Base-by-base conservation (phyloP, 805 yeast genomes). In the Yamadazyma akitaensis region DNA sequence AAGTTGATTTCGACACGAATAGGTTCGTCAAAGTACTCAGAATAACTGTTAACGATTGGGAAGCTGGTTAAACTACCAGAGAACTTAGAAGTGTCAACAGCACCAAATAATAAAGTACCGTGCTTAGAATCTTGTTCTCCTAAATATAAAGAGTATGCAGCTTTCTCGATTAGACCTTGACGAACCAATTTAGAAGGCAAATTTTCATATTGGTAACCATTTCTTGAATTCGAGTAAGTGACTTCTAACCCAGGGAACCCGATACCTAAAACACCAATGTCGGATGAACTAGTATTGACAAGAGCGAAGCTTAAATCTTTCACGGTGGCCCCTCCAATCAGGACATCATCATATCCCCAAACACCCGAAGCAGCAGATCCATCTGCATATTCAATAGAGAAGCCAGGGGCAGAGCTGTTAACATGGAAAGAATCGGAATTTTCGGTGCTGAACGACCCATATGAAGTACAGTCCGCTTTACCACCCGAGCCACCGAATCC, bases 261-360 rank as follows among this genome's bases (percentile, higher is more conserved):
- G 50, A 86, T 79, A 25, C 91, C 90, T 40, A 86, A 64, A 24
- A 87, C 90, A 47, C 94, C 91, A 48, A 75, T 65, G 8, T 79
- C 62, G 3, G 90, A 80, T 52, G 80, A 79, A 2, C 87, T 77
- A 33, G 64, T 62, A 57, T 80, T 79, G 2, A 87, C 94, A 19
- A 88, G 80, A 1, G 95, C 97, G 62, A 90, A 76, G 5, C 88
- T 79, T 28, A 85, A 65, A 46, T 71, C 67, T 0, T 68, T 50
- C 11, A 86, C 66, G 3, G 69, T 61, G 9, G 73, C 60, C 40
- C 70, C 77, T 39, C 82, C 80, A 43, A 86, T 53, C 2, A 55
- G 48, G 3, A 89, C 70, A 32, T 69, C 65, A 56, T 90, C 97
- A 37, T 70, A 63, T 17, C 88, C 94, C 81, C 81, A 79, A 37